Evolutionary conservation across 768 basidiomycete species (phyloP), one percentile per base, ranked within the genome.

Genomic region (Kwoniella sp.): DNA sequence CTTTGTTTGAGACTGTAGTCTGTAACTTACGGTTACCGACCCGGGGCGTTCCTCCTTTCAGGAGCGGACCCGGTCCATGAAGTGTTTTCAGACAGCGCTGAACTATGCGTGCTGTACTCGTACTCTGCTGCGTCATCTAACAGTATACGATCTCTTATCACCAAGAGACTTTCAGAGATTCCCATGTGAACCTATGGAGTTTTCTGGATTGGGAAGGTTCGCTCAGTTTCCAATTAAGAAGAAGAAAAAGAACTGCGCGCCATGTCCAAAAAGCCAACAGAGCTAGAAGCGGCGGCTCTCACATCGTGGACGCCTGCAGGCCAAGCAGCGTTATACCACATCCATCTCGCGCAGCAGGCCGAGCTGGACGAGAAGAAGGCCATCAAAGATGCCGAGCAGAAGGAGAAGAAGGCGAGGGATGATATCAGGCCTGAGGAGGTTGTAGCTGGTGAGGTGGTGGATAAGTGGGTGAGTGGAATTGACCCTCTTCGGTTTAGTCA

Each of bases 241-340:
- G 8, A 45, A 8, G 3, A 7, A 20, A 45, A 9, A 3, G 41
- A 45, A 45, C 4, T 45, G 17, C 8, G 29, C 59, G 34, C 1
- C 31, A 65, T 65, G 63, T 65, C 63, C 22, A 65, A 64, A 23
- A 65, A 63, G 22, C 54, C 61, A 1, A 71, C 63, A 31, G 67
- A 66, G 4, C 57, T 70, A n/a, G 59, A 74, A 60, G 66, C 69
- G 2, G 69, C 69, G 8, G 41, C 47, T 17, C 28, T 59, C 15
- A 65, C 63, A n/a, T 37, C 58, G 3, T 75, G 71, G 71, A 64
- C 68, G 13, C 69, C 68, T 23, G 57, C 65, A 13, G 66, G 67
- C 15, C 73, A 75, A 57, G 73, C 73, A 17, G 73, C 71, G 0
- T 48, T 75, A 31, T 68, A 71, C 34, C 68, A 69, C 45, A 61